A percentile compares a stretch with the other conserved stretches of the same genome.
phyloP scores from a whole-genome alignment of 495 filamentous ascomycete genomes.

The Trichoderma reesei region DNA sequence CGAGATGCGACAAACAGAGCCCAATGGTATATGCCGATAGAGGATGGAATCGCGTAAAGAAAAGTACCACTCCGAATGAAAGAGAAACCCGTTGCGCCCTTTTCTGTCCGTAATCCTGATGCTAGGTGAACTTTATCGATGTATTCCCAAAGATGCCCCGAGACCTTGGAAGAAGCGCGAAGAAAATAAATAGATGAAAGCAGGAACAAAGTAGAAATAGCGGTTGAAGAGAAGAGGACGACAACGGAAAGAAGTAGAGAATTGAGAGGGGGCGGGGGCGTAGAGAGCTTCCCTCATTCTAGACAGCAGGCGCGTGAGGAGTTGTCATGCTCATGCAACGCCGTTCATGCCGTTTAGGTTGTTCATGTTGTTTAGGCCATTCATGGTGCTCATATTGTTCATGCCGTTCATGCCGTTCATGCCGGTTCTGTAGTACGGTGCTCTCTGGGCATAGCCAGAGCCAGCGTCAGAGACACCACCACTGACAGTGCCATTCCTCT shows the following conservation, averaged over 20 bases:
- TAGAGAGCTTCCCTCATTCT: not conserved
- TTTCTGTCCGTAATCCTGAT: not conserved
- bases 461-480: too few relatives aligned
- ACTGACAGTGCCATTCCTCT: too few relatives aligned
- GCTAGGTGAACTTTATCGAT: not conserved
- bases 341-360: too few relatives aligned
- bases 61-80: not conserved
- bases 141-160: conserved; percentile 2
- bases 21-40: not conserved
- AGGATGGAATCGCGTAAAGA: not conserved
- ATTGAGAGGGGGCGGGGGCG: not conserved
- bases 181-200: too few relatives aligned
- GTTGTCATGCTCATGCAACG: too few relatives aligned
- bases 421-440: not conserved
- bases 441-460: not conserved
- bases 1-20: not conserved
- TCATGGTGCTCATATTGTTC: too few relatives aligned
- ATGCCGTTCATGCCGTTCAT: too few relatives aligned
- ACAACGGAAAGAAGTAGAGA: not conserved
- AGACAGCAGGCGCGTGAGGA: not conserved
- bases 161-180: not conserved
- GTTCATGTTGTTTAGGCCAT: too few relatives aligned
- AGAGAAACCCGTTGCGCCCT: not conserved
- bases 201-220: too few relatives aligned
- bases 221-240: too few relatives aligned